These are phyloP conservation scores for Chytridiales sp. DNA, from an alignment of 371 early-diverging fungal genomes.

Conservation along the genomic window DNA sequence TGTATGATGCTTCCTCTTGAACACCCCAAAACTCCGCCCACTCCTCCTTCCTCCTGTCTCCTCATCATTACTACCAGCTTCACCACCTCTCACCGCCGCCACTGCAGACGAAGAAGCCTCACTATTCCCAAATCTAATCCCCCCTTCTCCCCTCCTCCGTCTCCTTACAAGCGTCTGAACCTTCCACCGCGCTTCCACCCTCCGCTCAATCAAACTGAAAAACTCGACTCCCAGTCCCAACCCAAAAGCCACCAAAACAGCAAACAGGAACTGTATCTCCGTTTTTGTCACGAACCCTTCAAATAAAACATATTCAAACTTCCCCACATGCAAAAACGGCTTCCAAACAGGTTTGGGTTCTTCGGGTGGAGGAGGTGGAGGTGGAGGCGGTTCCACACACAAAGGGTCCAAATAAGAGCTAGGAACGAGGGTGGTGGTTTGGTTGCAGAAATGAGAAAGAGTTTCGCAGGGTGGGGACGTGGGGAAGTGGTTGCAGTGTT, in stretches of 20 bases:
- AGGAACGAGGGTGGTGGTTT: background rate
- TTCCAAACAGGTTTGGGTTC: background rate
- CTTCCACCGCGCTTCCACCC: constrained; percentile 9
- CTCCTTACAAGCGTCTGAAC: background rate
- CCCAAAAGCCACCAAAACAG: constrained; percentile 3
- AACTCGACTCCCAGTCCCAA: constrained; percentile 11
- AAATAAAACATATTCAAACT: constrained; percentile 21
- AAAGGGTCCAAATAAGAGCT: background rate
- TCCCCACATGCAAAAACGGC: constrained; percentile 11
- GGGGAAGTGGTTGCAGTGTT: constrained; percentile 2
- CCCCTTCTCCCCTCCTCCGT: background rate
- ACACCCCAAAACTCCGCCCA: background rate
- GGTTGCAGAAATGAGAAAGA: background rate
- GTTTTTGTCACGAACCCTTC: constrained; percentile 16
- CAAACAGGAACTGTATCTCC: background rate
- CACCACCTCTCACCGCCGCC: background rate
- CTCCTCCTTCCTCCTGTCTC: background rate
- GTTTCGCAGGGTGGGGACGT: constrained; percentile 1
- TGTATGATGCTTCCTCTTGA: too few relatives aligned
- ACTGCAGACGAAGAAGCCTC: background rate
- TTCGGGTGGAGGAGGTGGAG: constrained; percentile 7
- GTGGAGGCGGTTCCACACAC: constrained; percentile 11
- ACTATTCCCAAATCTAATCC: background rate
- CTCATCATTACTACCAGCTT: constrained; percentile 4
- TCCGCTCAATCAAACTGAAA: background rate